Evolutionary conservation across 2,329 filamentous ascomycete genomes (phyloP).

Genomic region (Thyridium curvatum): DNA sequence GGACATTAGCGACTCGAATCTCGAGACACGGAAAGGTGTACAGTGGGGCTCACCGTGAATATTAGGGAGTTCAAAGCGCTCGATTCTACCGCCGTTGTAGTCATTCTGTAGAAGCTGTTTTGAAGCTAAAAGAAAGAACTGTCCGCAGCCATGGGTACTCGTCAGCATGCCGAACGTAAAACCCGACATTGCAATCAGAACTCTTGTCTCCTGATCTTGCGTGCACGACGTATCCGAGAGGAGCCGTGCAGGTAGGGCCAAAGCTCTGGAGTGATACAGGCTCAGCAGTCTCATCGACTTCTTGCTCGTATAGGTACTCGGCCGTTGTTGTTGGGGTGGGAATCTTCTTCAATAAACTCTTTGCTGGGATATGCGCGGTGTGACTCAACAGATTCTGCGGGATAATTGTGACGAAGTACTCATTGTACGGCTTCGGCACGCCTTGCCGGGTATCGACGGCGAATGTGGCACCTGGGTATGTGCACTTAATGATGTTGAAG

Average conservation of each 20-base stretch:
- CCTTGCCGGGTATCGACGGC: not conserved
- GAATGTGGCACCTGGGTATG: not conserved
- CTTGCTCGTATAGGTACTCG: slow-evolving; percentile 2
- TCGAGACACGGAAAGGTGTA: too few relatives aligned
- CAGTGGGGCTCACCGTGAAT: not conserved
- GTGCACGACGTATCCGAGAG: slow-evolving; percentile 25
- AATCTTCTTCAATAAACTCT: not conserved
- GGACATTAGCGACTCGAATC: too few relatives aligned
- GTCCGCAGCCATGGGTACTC: slow-evolving; percentile 32
- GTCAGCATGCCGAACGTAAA: slow-evolving; percentile 30
- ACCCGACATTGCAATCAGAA: slow-evolving; percentile 28
- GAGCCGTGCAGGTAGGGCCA: slow-evolving; percentile 13
- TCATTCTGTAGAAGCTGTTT: slow-evolving; percentile 15
- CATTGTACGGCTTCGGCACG: not conserved
- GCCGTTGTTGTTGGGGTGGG: not conserved
- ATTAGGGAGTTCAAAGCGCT: slow-evolving; percentile 9
- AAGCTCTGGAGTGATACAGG: slow-evolving; percentile 11
- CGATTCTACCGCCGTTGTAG: slow-evolving; percentile 11
- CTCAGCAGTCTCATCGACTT: slow-evolving; percentile 11
- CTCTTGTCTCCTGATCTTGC: slow-evolving; percentile 32
- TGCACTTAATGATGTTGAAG: too few relatives aligned
- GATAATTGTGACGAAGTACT: slow-evolving; percentile 1
- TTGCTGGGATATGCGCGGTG: not conserved
- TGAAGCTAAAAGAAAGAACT: slow-evolving; percentile 21
- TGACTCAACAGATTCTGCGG: not conserved